These are phyloP conservation scores for Scytalidium sp. DNA, from an alignment of 2,329 filamentous ascomycete species.

Conservation along the genomic window DNA sequence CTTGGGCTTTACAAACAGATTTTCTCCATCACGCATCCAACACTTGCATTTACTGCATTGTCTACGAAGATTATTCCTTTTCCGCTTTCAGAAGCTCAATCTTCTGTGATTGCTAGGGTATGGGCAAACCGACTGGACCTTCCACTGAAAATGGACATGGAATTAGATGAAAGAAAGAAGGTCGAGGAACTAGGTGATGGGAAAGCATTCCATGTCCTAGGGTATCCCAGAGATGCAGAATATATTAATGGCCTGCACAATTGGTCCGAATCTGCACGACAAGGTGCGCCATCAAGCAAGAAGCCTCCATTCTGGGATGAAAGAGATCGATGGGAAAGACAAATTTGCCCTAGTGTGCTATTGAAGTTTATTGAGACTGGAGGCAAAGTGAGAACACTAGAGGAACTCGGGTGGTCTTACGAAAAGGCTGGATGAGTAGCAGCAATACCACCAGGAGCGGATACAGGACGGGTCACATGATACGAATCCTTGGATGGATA, in stretches of 20 bases:
- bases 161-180: conserved; percentile 58
- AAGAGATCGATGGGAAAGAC: conserved; percentile 69
- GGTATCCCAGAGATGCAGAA: conserved; percentile 57
- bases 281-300: conserved; percentile 53
- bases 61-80: conserved; percentile 88
- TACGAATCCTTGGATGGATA: too few relatives aligned
- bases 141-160: conserved; percentile 63
- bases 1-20: conserved; percentile 76
- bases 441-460: too few relatives aligned
- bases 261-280: conserved; percentile 53
- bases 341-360: conserved; percentile 66
- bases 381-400: conserved; percentile 59
- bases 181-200: conserved; percentile 37
- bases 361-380: conserved; percentile 67
- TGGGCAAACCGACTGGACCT: conserved; percentile 70
- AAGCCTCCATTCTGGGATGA: conserved; percentile 69
- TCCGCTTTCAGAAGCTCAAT: conserved; percentile 74
- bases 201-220: conserved; percentile 46
- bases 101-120: conserved; percentile 70
- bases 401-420: conserved; percentile 69
- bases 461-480: too few relatives aligned
- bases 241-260: conserved; percentile 69
- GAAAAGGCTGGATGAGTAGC: conserved; percentile 2
- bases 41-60: conserved; percentile 72
- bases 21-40: conserved; percentile 72